A percentile compares a stretch with the other conserved stretches of the same genome.
phyloP scores from a whole-genome alignment of 768 basidiomycete species.

The Pleurotus ostreatus region DNA sequence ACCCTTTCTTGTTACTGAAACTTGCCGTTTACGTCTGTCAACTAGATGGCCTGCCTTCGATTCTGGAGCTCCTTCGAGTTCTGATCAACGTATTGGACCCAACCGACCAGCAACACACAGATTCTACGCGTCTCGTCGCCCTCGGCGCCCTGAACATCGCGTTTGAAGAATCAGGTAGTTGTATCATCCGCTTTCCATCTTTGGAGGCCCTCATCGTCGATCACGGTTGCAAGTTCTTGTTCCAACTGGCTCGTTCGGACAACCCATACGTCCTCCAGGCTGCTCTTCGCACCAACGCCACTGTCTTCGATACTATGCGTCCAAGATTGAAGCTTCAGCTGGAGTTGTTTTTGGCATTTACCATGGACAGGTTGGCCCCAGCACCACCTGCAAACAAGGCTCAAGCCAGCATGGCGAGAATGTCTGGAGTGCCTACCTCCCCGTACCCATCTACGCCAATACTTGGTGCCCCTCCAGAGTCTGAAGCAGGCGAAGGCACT shows the following conservation, averaged over 20 bases:
- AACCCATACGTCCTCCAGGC: slow-evolving; percentile 74
- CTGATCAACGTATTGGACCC: slow-evolving; percentile 95
- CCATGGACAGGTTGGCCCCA: slow-evolving; percentile 83
- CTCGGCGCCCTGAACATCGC: slow-evolving; percentile 84
- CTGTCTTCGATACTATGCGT: slow-evolving; percentile 85
- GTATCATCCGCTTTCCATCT: slow-evolving; percentile 74
- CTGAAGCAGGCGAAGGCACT: slow-evolving; percentile 41
- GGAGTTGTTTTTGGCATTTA: slow-evolving; percentile 92
- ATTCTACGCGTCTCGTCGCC: slow-evolving; percentile 88
- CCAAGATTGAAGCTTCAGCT: slow-evolving; percentile 88
- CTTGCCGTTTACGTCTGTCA: too few species aligned
- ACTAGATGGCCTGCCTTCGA: slow-evolving; percentile 85
- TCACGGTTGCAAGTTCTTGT: slow-evolving; percentile 92
- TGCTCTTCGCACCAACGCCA: slow-evolving; percentile 81
- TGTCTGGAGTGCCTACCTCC: slow-evolving; percentile 36
- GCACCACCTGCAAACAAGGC: slow-evolving; percentile 31
- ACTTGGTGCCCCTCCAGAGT: slow-evolving; percentile 30
- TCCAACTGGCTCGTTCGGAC: slow-evolving; percentile 93
- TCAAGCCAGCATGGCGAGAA: slow-evolving; percentile 21
- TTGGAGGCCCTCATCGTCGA: slow-evolving; percentile 77
- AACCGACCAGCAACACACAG: slow-evolving; percentile 91
- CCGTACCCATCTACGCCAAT: slow-evolving; percentile 50
- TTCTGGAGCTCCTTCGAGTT: slow-evolving; percentile 89
- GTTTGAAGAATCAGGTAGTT: slow-evolving; percentile 78
- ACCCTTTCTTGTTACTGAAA: neutral